Evolutionary conservation across 768 basidiomycete genomes (phyloP), one percentile per base, ranked within the genome.

Genomic region (Lentinula sp.): DNA sequence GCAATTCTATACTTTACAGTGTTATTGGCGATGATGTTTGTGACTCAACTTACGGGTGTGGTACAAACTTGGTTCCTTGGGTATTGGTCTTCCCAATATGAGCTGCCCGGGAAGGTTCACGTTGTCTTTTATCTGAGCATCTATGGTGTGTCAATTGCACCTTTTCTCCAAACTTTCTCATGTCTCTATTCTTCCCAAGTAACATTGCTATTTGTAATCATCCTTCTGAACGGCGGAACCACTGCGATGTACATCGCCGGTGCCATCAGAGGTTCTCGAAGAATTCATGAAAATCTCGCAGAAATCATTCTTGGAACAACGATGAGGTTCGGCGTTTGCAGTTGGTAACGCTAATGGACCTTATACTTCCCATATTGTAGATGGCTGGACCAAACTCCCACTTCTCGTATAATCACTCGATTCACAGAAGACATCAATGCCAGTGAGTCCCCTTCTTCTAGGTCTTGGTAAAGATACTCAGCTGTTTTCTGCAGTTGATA

Each of bases 281-380:
- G 81, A 62, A 61, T 63, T 11, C 61, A 67, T 54, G 69, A 81
- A 6, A 62, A 81, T 9, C 74, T 89, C 1, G 64, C 87, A 4
- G 70, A 78, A 23, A 78, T 84, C 8, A 68, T 89, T 0, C 69
- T 89, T 11, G 78, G 83, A 8, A 82, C 85, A 3, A 88, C 88
- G 1, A 68, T 88, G 35, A 77, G 84, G 86, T 83, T 21, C 2
- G 57, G 74, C 77, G 0, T 76, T 80, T 3, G 81, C 78, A 8
- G 62, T 80, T n/a, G 69, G 18, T 8, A 16, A 21, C 45, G 18
- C 76, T 76, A 73, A 49, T 31, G 63, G 61, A 15, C 5, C 40
- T 50, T 21, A 37, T 35, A 18, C 23, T 8, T 37, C 7, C 37
- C 7, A 4, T 18, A 28, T 5, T 56, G 50, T 42, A 79, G 81